These are phyloP conservation scores for Phytophthora brassicae DNA, from an alignment of 352 stramenopile species.

Conservation along the genomic window DNA sequence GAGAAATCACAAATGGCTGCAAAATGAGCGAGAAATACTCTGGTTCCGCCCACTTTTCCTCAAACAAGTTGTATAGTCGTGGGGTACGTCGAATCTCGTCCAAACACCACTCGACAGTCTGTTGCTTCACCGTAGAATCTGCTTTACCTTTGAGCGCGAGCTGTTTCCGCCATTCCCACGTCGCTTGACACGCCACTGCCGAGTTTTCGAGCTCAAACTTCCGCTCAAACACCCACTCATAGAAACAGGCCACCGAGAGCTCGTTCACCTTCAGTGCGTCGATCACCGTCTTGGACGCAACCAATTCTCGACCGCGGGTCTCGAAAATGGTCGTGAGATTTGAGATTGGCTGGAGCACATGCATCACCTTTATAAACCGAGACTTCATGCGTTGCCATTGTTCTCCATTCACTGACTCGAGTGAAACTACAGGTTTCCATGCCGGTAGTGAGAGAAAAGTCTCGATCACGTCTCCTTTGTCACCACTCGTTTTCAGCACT, in stretches of 20 bases:
- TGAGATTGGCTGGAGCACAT: conserved; percentile 25
- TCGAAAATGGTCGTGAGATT: conserved; percentile 30
- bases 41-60: conserved; percentile 27
- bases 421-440: conserved; percentile 30
- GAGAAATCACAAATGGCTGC: conserved; percentile 35
- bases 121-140: conserved; percentile 18
- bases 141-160: conserved; percentile 35
- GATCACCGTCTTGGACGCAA: conserved; percentile 15
- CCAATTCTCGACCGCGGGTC: conserved; percentile 18
- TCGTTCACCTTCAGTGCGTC: conserved; percentile 29
- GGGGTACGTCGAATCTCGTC: conserved; percentile 24
- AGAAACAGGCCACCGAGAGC: conserved; percentile 29
- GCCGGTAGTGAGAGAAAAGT: conserved; percentile 18
- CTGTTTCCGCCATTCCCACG: conserved; percentile 40
- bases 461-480: conserved; percentile 37
- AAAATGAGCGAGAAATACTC: conserved; percentile 42
- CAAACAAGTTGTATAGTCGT: conserved; percentile 29
- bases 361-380: conserved; percentile 20
- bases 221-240: conserved; percentile 35
- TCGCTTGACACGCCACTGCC: conserved; percentile 22
- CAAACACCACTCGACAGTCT: conserved; percentile 30
- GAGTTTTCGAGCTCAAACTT: conserved; percentile 18
- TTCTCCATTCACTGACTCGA: conserved; percentile 33
- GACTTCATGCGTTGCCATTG: conserved; percentile 36
- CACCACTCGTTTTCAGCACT: conserved; percentile 21